Evolutionary conservation across 495 filamentous ascomycete species (phyloP), one percentile per base, ranked within the genome.

Genomic region (Neurospora sp.): DNA sequence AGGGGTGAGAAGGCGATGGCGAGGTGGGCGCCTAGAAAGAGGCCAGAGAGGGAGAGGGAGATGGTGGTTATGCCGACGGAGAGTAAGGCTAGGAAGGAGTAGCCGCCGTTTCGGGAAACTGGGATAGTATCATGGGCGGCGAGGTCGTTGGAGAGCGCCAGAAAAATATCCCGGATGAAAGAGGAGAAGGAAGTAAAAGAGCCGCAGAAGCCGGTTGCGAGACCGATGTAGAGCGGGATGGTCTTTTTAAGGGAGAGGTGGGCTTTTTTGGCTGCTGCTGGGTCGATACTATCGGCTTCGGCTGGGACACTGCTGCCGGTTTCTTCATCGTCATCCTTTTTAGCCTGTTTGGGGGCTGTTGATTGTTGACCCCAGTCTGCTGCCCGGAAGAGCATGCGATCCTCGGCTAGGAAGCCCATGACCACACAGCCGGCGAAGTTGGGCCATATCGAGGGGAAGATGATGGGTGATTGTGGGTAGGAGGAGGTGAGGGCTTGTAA

Each of bases 191-290:
- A 93, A 4, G 96, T 98, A 70, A 96, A 91, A 76, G 90, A 94
- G 71, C 96, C 96, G 81, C 96, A 98, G 83, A 97, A 98, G 14
- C 96, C 96, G 3, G 93, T 96, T 0, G 95, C 89, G 1, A 99
- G 89, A 22, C 96, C 96, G 72, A 98, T 92, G 79, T 96, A 98
- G 0, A 97, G 86, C 0, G 94, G 94, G 61, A 96, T 90, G 3
- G 92, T 91, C 81, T 96, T 96, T 80, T 94, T 97, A 48, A 84
- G 79, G 46, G 86, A 78, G 41, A 82, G 82, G 75, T 92, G 87
- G 22, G 82, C 71, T 73, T 87, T 86, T 59, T 86, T 86, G 31
- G 79, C 79, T n/a, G 81, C 82, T 53, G 77, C 78, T 22, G 82
- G 72, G 68, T 84, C 81, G 8, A 82, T 38, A 27, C 22, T 27